A percentile compares a stretch with the other conserved stretches of the same genome.
These are phyloP conservation scores for Neurospora sp. DNA, from an alignment of 495 filamentous ascomycete species.

Conservation along the genomic window DNA sequence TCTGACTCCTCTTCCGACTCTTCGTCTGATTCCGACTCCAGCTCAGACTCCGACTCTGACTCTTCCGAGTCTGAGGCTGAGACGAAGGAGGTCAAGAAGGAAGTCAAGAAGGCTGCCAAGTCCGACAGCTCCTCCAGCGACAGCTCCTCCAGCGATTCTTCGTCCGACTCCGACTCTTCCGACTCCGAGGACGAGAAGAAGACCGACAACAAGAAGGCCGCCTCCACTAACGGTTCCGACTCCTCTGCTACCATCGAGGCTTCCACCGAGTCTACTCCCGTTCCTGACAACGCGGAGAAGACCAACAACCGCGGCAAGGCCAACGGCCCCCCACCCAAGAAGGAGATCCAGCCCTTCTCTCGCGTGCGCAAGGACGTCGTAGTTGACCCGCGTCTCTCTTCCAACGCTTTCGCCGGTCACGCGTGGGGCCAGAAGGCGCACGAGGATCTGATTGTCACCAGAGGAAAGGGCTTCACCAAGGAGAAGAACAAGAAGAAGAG, in stretches of 20 bases:
- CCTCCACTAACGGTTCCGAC: constrained; percentile 19
- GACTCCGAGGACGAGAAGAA: constrained; percentile 32
- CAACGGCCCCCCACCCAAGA: constrained; percentile 31
- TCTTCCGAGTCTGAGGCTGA: constrained; percentile 24
- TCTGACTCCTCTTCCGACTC: constrained; percentile 23
- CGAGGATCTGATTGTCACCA: constrained; percentile 77
- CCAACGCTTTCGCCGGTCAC: constrained; percentile 70
- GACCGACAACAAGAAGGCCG: constrained; percentile 11
- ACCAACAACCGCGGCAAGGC: constrained; percentile 36
- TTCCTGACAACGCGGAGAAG: constrained; percentile 36
- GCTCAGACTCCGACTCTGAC: constrained; percentile 23
- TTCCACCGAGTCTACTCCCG: constrained; percentile 29
- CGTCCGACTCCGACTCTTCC: constrained; percentile 12
- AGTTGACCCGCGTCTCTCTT: constrained; percentile 50
- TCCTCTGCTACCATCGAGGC: constrained; percentile 33
- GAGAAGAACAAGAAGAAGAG: constrained; percentile 97
- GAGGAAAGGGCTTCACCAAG: constrained; percentile 97
- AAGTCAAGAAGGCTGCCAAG: constrained; percentile 2
- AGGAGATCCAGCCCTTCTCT: constrained; percentile 51
- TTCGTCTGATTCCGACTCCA: constrained; percentile 37
- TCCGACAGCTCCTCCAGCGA: constrained; percentile 26
- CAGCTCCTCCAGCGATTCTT: constrained; percentile 2
- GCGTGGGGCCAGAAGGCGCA: constrained; percentile 84
- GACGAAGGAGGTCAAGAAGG: constrained; percentile 1
- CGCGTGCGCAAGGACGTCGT: constrained; percentile 48